Base-by-base conservation (phyloP, 1,284 basidiomycete species). In the Cutaneotrichosporon daszewskae region DNA sequence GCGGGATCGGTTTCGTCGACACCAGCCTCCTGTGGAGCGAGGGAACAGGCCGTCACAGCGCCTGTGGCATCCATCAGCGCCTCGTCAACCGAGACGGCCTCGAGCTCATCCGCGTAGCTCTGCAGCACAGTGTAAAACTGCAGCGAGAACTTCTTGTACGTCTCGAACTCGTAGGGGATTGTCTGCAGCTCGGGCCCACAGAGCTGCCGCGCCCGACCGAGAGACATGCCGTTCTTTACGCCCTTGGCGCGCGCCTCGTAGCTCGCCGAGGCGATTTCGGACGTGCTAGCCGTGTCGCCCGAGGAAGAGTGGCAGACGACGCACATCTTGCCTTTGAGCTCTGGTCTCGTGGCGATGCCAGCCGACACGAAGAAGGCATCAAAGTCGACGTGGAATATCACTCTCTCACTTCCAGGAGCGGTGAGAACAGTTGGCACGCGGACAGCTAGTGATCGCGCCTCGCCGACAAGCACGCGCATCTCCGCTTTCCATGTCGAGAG, bases 331-430 rank as follows among this genome's bases (percentile, higher is more conserved):
- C 88, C 88, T 40, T 79, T 80, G 31, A 94, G 68, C 47, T 92
- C 77, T 0, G 87, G 87, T 0, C 87, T 75, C 41, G 77, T 79
- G 3, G 86, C 75, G 35, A 94, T 68, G 0, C 89, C 87, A n/a
- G 84, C 90, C 1, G 86, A 83, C 11, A 96, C 91, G 62, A 98
- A 98, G 76, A 97, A 98, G 59, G 85, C 89, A 64, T 98, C 94
- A 60, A 98, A 97, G 68, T 96, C 91, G 59, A 88, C 87, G 60
- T 96, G 91, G 79, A 95, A 85, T 57, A 94, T 85, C 14, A 87
- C 79, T 12, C 79, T 76, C 35, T 83, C 79, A 1, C 53, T 29
- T 0, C 47, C 45, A 14, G 43, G 38, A 10, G 41, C 37, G 3
- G 57, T 38, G 3, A 55, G 39, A 3, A 45, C 40, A 7, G 43